Evolutionary conservation across 495 filamentous ascomycete genomes (phyloP), one percentile per base, ranked within the genome.

Genomic region (Trichoderma parareesei): DNA sequence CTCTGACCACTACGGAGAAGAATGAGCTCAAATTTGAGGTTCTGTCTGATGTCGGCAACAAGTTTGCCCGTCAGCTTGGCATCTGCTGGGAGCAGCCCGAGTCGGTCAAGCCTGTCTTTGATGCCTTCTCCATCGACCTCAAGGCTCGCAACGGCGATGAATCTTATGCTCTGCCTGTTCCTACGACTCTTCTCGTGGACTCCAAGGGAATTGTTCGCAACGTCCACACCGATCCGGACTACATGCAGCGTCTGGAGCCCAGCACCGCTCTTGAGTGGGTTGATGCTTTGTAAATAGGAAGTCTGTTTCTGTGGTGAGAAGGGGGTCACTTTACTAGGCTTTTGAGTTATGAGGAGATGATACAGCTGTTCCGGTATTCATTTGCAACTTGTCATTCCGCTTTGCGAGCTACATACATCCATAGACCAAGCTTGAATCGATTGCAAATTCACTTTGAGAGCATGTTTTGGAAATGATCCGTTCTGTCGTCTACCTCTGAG

Each of bases 1-100:
- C 71, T 9, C 60, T 78, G 44, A 65, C 66, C 4, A 72, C 69
- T 3, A 48, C 65, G 1, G 74, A 78, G 66, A 78, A 76, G 61
- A 57, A 74, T 42, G 69, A 66, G 0, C 67, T 79, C 10, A 66
- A 77, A 49, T 80, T 75, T 49, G 66, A 71, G 2, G 75, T 80
- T 16, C 68, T 80, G 10, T 73, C 74, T 0, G 77, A 80, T 63
- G 65, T 74, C 1, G 69, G 71, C 9, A 78, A 80, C 59, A 60
- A 69, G 57, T 66, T 71, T 49, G 76, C 77, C 5, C 66, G 65
- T 37, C 38, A 77, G 65, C 67, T 79, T 7, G 75, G 75, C 0
- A 69, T 78, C 27, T 42, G 73, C 27, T 75, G 68, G 43, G 49
- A 66, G 5, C 64, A 68, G 67, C 69, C 72, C 2, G 70, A 76